Percentiles rank a stretch among this genome's conserved stretches.
Evolutionary conservation across 2,329 filamentous ascomycete species (phyloP).

Genomic region (Beauveria medogensis): DNA sequence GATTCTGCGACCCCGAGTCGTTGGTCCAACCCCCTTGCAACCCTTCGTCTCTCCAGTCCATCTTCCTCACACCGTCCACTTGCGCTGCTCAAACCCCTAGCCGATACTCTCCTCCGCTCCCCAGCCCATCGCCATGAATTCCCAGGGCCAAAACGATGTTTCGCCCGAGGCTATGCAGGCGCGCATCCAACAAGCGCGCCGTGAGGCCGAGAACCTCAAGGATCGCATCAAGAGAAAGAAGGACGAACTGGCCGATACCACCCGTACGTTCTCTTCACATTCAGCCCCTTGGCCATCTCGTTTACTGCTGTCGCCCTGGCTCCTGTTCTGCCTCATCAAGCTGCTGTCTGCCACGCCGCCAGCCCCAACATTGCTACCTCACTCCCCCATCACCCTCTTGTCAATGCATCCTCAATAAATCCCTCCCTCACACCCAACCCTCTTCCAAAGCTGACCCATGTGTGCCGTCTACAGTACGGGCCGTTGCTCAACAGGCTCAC

Average conservation of each 20-base stretch:
- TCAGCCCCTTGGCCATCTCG: slow-evolving; percentile 10
- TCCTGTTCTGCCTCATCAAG: not conserved
- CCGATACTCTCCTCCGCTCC: not conserved
- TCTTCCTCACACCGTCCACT: not conserved
- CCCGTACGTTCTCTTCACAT: slow-evolving; percentile 58
- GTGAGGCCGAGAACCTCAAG: slow-evolving; percentile 96
- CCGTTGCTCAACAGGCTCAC: slow-evolving; percentile 86
- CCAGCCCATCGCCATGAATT: slow-evolving; percentile 41
- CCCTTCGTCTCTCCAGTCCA: slow-evolving; percentile 9
- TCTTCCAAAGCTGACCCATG: not conserved
- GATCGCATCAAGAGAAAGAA: slow-evolving; percentile 99
- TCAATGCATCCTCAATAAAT: not conserved
- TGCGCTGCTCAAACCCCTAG: slow-evolving; percentile 1
- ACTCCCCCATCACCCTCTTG: not conserved
- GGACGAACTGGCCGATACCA: slow-evolving; percentile 97
- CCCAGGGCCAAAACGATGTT: slow-evolving; percentile 52
- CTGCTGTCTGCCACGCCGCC: not conserved
- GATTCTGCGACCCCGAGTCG: not conserved
- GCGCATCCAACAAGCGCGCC: slow-evolving; percentile 82
- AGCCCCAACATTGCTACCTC: not conserved
- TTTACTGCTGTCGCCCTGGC: slow-evolving; percentile 11
- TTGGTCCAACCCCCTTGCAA: slow-evolving; percentile 11
- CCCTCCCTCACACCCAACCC: slow-evolving; percentile 11
- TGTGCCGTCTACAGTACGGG: slow-evolving; percentile 56
- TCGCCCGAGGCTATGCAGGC: slow-evolving; percentile 80